Conservation (phyloP, 176 grass and related monocot species). For the Areca catechu region DNA sequence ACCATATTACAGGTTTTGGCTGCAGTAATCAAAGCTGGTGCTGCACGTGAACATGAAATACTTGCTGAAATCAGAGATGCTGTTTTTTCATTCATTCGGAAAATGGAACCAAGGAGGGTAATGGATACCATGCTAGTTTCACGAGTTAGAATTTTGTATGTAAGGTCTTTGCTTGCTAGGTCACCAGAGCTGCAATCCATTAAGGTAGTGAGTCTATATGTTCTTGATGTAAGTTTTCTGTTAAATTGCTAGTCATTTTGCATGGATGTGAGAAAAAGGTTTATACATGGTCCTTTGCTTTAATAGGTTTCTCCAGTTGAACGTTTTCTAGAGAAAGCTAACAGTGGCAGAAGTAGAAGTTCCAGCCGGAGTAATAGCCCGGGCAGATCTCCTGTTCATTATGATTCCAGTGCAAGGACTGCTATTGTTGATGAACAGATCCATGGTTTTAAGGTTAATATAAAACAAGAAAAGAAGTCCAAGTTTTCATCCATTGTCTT, state of each 20-base stretch:
- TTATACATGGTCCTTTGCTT: constrained; percentile 22
- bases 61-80: constrained; percentile 95
- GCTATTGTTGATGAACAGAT: constrained; percentile 66
- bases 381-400: constrained; percentile 64
- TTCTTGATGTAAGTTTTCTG: background rate
- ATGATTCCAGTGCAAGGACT: constrained; percentile 52
- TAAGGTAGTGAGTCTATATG: constrained; percentile 42
- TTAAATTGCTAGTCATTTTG: constrained; percentile 3
- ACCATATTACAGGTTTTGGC: constrained; percentile 67
- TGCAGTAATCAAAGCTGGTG: constrained; percentile 96
- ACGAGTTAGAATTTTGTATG: constrained; percentile 95
- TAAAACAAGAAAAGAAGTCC: constrained; percentile 92
- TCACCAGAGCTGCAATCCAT: constrained; percentile 98
- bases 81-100: constrained; percentile 92
- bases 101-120: constrained; percentile 96
- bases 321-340: constrained; percentile 86
- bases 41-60: constrained; percentile 98
- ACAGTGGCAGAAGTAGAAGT: constrained; percentile 74
- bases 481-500: constrained; percentile 88
- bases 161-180: constrained; percentile 91
- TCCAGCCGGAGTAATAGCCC: constrained; percentile 96
- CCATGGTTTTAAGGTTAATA: constrained; percentile 89
- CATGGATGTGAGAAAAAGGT: constrained; percentile 8
- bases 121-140: constrained; percentile 99
- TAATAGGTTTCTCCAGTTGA: constrained; percentile 81